A percentile compares a stretch with the other conserved stretches of the same genome.
Evolutionary conservation across 2,329 filamentous ascomycete species (phyloP).

Genomic region (Aureobasidium pullulans): DNA sequence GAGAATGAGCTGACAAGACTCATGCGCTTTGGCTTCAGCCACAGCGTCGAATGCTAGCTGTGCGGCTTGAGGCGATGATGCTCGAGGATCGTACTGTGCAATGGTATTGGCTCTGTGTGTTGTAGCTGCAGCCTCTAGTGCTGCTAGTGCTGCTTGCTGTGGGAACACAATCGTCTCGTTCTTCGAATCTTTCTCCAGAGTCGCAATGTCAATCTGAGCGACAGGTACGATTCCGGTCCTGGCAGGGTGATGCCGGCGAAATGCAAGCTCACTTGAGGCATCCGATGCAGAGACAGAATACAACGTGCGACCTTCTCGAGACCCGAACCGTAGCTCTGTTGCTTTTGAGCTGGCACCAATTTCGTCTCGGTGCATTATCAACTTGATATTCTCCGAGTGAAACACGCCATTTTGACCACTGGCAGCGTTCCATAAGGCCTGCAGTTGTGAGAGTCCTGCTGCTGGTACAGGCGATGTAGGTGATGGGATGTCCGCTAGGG

Average conservation of each 20-base stretch:
- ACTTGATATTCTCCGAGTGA: constrained; percentile 1
- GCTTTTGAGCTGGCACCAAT: not conserved
- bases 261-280: constrained; percentile 1
- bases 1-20: constrained; percentile 66
- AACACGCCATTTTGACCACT: constrained; percentile 1
- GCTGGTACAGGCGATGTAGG: not conserved
- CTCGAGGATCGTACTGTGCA: constrained; percentile 60
- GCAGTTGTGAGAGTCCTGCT: constrained; percentile 13
- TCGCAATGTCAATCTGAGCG: constrained; percentile 10
- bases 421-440: constrained; percentile 15
- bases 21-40: constrained; percentile 56
- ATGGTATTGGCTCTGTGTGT: constrained; percentile 41
- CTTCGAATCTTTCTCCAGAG: constrained; percentile 19
- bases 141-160: constrained; percentile 39
- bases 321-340: constrained; percentile 2
- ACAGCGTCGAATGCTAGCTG: constrained; percentile 52
- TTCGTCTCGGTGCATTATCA: constrained; percentile 9
- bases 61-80: constrained; percentile 56
- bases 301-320: constrained; percentile 7
- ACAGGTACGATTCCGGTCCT: constrained; percentile 14
- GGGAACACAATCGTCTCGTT: constrained; percentile 33
- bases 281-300: constrained; percentile 4
- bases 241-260: constrained; percentile 15
- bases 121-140: constrained; percentile 39
- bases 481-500: not conserved